A percentile compares a stretch with the other conserved stretches of the same genome.
These are phyloP conservation scores for Tuber magnatum DNA, from an alignment of 495 filamentous ascomycete species.

Conservation along the genomic window DNA sequence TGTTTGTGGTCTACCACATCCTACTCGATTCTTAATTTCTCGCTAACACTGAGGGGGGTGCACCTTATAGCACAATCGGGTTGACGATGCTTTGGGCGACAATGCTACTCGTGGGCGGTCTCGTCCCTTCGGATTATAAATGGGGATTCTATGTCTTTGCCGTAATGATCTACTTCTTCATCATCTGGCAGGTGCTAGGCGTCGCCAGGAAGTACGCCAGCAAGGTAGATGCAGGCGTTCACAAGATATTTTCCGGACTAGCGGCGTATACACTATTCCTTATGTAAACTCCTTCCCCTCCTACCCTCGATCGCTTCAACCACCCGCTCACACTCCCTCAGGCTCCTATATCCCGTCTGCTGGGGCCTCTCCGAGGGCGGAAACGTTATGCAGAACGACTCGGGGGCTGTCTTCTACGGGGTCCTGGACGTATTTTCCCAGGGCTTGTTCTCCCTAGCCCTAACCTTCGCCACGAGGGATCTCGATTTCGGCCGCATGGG, in stretches of 20 bases:
- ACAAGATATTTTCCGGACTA: constrained; percentile 49
- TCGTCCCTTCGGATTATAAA: constrained; percentile 54
- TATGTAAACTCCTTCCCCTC: constrained; percentile 42
- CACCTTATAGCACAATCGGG: constrained; percentile 46
- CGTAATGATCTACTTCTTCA: constrained; percentile 52
- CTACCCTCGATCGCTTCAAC: background rate
- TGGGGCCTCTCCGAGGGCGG: constrained; percentile 64
- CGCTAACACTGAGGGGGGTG: background rate
- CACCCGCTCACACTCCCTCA: background rate
- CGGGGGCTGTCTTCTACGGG: constrained; percentile 63
- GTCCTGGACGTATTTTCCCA: constrained; percentile 58
- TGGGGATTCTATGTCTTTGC: constrained; percentile 64
- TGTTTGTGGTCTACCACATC: constrained; percentile 18
- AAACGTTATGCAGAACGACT: constrained; percentile 58
- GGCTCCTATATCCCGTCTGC: constrained; percentile 61
- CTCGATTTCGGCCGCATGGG: constrained; percentile 33
- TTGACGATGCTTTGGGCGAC: constrained; percentile 58
- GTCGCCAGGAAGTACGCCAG: constrained; percentile 51
- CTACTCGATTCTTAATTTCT: background rate
- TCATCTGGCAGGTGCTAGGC: constrained; percentile 51
- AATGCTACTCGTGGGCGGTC: constrained; percentile 56
- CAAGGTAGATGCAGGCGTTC: constrained; percentile 48
- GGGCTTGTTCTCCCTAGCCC: constrained; percentile 49
- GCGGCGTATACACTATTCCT: constrained; percentile 50
- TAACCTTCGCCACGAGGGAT: constrained; percentile 41